Evolutionary conservation across 1,284 basidiomycete species (phyloP).

Genomic region (Trametes polyzona): DNA sequence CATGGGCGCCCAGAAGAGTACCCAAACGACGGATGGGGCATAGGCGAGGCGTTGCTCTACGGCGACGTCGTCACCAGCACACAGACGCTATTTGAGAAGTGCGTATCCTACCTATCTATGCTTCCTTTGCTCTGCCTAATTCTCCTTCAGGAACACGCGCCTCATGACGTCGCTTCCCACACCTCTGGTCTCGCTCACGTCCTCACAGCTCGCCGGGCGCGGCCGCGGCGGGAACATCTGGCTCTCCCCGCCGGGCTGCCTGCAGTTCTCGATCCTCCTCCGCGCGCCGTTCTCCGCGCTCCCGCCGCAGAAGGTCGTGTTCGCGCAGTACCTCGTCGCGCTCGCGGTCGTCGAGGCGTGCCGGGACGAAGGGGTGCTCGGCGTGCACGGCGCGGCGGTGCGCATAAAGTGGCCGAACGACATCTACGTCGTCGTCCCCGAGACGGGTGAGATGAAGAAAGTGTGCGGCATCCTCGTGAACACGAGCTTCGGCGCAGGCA

Average conservation of each 20-base stretch:
- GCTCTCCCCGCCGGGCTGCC: slow-evolving; percentile 91
- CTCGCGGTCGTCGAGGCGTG: slow-evolving; percentile 91
- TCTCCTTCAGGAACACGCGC: slow-evolving; percentile 67
- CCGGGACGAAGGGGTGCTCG: slow-evolving; percentile 52
- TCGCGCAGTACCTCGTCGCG: slow-evolving; percentile 94
- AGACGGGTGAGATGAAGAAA: slow-evolving; percentile 62
- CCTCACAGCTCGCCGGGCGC: slow-evolving; percentile 86
- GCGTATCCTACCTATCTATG: slow-evolving; percentile 36
- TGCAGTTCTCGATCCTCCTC: slow-evolving; percentile 85
- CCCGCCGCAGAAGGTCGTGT: slow-evolving; percentile 78
- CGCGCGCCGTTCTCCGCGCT: slow-evolving; percentile 59
- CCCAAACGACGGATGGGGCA: slow-evolving; percentile 45
- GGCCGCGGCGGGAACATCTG: slow-evolving; percentile 91
- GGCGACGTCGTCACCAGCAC: slow-evolving; percentile 93
- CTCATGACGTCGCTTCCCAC: slow-evolving; percentile 74
- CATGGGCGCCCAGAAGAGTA: slow-evolving; percentile 6
- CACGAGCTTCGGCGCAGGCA: slow-evolving; percentile 77
- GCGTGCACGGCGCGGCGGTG: slow-evolving; percentile 60
- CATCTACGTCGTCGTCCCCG: slow-evolving; percentile 74
- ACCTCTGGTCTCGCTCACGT: slow-evolving; percentile 83
- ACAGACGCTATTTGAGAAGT: slow-evolving; percentile 95
- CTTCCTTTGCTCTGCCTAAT: background rate
- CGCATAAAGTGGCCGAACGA: slow-evolving; percentile 99
- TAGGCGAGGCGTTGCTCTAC: slow-evolving; percentile 84
- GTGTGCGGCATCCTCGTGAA: slow-evolving; percentile 93